Evolutionary conservation across 2,329 filamentous ascomycete species (phyloP), one percentile per base, ranked within the genome.

Genomic region (Stachybotrys chlorohalonatus): DNA sequence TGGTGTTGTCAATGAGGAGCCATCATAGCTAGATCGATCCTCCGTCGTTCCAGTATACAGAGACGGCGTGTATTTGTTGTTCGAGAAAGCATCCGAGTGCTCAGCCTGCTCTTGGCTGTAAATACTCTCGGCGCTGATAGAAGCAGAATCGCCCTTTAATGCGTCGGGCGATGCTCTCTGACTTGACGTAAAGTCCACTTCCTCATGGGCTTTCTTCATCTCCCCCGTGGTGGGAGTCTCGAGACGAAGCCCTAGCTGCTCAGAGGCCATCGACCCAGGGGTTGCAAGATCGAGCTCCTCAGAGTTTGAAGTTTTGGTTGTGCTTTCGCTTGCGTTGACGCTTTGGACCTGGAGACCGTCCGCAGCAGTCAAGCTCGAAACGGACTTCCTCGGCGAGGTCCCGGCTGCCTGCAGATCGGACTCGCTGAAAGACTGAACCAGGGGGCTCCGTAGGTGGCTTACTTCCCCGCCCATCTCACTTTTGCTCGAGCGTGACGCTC

Each of bases 391-490:
- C 8, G 54, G 54, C 16, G 59, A 51, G 6, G 58, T 52, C 32
- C 65, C 64, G 7, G 60, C 65, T 8, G 63, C 59, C 36, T 53
- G 52, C 45, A 66, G 47, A 31, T 70, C 68, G 6, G 64, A 59
- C 31, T 70, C 69, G 51, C 59, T 64, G 54, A 81, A 82, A 1
- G 78, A 74, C 54, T 76, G 73, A 54, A 76, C 72, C 6, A 80
- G 65, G 13, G 81, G 80, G 61, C 79, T 83, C 60, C 69, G 70
- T 11, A 79, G 66, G 66, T 68, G 57, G 59, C 68, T 63, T 3
- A 89, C 68, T 73, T 93, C 68, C 72, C 84, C 64, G 78, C 88
- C 75, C 70, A 88, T 71, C 32, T 72, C 70, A 68, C 80, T 66
- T 65, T 73, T 78, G 61, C 75, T 75, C 3, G 71, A 74, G 47